Evolutionary conservation across 768 basidiomycete species (phyloP).

Genomic region (Serendipita vermifera): DNA sequence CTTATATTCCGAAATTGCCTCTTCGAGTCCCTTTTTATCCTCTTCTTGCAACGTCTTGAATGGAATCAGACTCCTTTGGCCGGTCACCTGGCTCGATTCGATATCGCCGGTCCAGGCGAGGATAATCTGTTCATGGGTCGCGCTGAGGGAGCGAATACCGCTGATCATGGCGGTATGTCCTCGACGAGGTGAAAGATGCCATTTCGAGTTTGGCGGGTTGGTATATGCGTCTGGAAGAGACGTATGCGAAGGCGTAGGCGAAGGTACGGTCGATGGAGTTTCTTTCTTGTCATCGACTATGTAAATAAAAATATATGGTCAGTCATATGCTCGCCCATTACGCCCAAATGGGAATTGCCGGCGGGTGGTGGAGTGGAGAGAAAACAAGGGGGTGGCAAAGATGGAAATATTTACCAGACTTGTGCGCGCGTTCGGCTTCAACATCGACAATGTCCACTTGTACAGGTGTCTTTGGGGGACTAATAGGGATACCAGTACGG

Average conservation of each 20-base stretch:
- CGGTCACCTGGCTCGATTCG: constrained; percentile 32
- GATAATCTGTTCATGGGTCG: constrained; percentile 80
- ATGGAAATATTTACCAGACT: constrained; percentile 6
- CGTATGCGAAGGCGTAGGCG: no score
- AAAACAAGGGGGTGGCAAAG: constrained; percentile 14
- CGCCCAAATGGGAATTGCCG: constrained; percentile 9
- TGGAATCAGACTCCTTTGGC: constrained; percentile 30
- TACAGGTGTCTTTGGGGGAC: constrained; percentile 52
- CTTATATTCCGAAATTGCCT: constrained; percentile 47
- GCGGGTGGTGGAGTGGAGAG: constrained; percentile 14
- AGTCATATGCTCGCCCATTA: neutral
- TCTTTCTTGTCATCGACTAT: no score
- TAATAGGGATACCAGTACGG: constrained; percentile 31
- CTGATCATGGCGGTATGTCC: constrained; percentile 94
- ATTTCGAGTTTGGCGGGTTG: constrained; percentile 33
- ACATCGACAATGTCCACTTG: neutral
- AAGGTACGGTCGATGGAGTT: no score
- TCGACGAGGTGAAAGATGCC: constrained; percentile 67
- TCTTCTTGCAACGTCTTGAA: constrained; percentile 39
- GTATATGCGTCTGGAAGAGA: no score
- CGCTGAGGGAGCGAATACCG: constrained; percentile 72
- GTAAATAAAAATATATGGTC: no score
- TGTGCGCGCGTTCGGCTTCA: neutral
- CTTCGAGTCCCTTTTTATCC: constrained; percentile 54
- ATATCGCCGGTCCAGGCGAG: constrained; percentile 94